Evolutionary conservation across 2,329 filamentous ascomycete species (phyloP).

Genomic region (Calonectria montana): DNA sequence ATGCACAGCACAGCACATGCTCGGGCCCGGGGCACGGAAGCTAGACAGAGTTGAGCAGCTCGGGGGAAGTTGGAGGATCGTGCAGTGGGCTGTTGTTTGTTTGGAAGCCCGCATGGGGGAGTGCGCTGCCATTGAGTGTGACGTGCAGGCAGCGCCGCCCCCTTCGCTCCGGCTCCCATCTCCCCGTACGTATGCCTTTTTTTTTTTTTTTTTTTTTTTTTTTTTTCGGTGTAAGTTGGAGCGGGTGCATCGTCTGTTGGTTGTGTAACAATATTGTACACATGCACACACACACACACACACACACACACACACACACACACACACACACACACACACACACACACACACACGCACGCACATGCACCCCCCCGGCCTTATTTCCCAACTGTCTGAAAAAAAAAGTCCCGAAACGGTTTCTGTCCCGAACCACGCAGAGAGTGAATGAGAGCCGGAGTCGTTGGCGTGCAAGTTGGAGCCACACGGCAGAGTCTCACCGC

Average conservation of each 20-base stretch:
- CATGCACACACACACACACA: not conserved
- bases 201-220: no score
- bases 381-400: not conserved
- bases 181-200: no score
- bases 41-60: slow-evolving; percentile 25
- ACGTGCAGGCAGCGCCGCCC: slow-evolving; percentile 4
- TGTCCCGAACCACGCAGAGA: not conserved
- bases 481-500: not conserved
- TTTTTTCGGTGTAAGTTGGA: not conserved
- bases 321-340: not conserved
- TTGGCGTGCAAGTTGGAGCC: not conserved
- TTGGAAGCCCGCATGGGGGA: not conserved
- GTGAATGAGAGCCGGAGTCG: not conserved
- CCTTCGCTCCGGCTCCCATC: not conserved
- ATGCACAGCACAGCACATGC: slow-evolving; percentile 13
- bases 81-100: slow-evolving; percentile 33
- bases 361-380: not conserved
- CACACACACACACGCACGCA: not conserved
- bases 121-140: not conserved
- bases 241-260: not conserved
- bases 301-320: not conserved
- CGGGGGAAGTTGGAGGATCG: slow-evolving; percentile 40
- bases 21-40: slow-evolving; percentile 12
- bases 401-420: slow-evolving; percentile 10
- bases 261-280: not conserved